Conservation (phyloP, 768 basidiomycete species). For the Tricholomella constricta region DNA sequence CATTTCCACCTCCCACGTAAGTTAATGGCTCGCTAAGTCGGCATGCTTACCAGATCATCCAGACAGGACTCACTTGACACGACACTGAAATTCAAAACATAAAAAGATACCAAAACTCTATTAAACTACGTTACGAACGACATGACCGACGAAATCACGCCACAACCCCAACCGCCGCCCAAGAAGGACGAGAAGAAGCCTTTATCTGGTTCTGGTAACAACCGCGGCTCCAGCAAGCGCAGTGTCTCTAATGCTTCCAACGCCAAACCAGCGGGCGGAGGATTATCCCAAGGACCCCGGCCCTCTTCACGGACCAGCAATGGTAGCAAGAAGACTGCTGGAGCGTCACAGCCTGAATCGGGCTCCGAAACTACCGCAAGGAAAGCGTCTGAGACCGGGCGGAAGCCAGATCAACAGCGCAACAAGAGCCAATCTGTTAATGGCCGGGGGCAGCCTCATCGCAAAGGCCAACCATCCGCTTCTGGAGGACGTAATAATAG, state of each 20-base stretch:
- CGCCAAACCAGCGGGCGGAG: constrained; percentile 43
- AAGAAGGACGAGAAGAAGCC: constrained; percentile 81
- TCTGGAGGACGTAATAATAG: constrained; percentile 50
- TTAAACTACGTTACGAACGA: constrained; percentile 70
- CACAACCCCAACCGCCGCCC: constrained; percentile 52
- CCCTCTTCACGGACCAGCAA: constrained; percentile 70
- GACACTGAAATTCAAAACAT: constrained; percentile 35
- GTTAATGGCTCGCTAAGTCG: neutral
- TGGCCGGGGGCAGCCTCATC: constrained; percentile 49
- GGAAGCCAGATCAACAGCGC: constrained; percentile 55
- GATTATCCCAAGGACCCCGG: constrained; percentile 45
- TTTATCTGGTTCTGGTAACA: constrained; percentile 44
- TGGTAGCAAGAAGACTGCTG: constrained; percentile 51
- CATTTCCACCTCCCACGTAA: constrained; percentile 19
- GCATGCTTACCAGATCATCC: constrained; percentile 15
- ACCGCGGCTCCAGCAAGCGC: constrained; percentile 58
- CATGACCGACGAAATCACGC: constrained; percentile 82
- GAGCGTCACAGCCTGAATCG: constrained; percentile 53
- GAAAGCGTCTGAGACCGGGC: constrained; percentile 57
- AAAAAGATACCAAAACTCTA: constrained; percentile 53
- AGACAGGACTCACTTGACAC: constrained; percentile 32
- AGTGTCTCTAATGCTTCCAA: constrained; percentile 53
- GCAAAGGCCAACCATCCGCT: constrained; percentile 59
- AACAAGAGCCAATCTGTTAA: constrained; percentile 53
- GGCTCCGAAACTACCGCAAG: constrained; percentile 71